Evolutionary conservation across 495 filamentous ascomycete genomes (phyloP).

Genomic region (Rhypophila decipiens): DNA sequence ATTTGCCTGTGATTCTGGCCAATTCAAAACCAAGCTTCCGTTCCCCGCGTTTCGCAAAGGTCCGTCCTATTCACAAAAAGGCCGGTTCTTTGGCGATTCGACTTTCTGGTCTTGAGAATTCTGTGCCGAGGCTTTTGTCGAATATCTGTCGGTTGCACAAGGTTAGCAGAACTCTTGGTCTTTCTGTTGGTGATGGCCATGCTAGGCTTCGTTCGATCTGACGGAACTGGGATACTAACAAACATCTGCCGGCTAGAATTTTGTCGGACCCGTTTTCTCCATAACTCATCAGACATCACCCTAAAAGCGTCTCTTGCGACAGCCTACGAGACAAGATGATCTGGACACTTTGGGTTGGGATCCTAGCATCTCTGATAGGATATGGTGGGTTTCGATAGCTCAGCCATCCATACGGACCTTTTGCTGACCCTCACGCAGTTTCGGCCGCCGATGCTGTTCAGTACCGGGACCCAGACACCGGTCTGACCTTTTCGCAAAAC

Average conservation of each 20-base stretch:
- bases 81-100: neutral
- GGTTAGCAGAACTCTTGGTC: no score
- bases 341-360: slow-evolving; percentile 16
- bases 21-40: neutral
- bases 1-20: slow-evolving; percentile 7
- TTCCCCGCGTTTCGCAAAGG: neutral
- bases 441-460: slow-evolving; percentile 22
- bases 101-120: neutral
- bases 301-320: no score
- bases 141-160: no score
- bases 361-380: slow-evolving; percentile 15
- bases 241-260: no score
- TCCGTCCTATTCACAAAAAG: neutral
- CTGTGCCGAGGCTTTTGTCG: no score
- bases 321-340: slow-evolving; percentile 10
- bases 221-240: no score
- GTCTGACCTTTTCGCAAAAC: slow-evolving; percentile 42
- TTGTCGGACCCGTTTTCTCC: no score
- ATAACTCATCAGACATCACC: no score
- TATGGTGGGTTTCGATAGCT: slow-evolving; percentile 4
- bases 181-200: no score
- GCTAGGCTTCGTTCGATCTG: no score
- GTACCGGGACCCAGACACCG: slow-evolving; percentile 41
- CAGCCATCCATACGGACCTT: neutral
- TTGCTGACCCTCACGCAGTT: slow-evolving; percentile 9